Evolutionary conservation across 192 early-diverging fungal genomes (phyloP).

Genomic region (Podila minutissima): DNA sequence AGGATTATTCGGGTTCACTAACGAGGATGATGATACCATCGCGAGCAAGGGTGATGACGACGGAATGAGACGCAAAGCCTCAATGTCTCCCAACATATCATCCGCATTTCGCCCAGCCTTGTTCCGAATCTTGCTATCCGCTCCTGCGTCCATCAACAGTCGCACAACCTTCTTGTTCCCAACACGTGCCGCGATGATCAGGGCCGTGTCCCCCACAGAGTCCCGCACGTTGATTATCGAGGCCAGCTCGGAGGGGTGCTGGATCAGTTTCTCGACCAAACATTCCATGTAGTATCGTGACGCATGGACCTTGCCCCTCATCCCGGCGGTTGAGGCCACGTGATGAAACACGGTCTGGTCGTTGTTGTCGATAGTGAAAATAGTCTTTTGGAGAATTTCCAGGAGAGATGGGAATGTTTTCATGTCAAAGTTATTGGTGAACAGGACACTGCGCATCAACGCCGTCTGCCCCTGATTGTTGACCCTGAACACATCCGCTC

Average conservation of each 20-base stretch:
- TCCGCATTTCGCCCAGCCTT: conserved; percentile 70
- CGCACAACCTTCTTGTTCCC: conserved; percentile 69
- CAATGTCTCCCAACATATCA: conserved; percentile 62
- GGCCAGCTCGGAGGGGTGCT: conserved; percentile 80
- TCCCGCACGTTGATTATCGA: conserved; percentile 82
- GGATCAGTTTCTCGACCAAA: conserved; percentile 72
- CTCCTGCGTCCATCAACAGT: conserved; percentile 68
- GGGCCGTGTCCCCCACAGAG: conserved; percentile 80
- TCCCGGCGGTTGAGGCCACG: conserved; percentile 76
- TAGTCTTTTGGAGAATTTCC: conserved; percentile 77
- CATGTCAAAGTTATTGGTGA: conserved; percentile 88
- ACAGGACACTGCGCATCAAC: conserved; percentile 89
- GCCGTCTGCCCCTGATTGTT: conserved; percentile 93
- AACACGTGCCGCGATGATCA: conserved; percentile 71
- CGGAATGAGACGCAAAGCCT: conserved; percentile 5
- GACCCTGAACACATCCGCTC: conserved; percentile 73
- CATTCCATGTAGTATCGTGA: conserved; percentile 93
- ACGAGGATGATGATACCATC: not conserved
- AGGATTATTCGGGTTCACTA: too few relatives aligned
- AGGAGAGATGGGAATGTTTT: conserved; percentile 81
- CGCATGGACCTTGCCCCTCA: conserved; percentile 75
- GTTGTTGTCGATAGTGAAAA: conserved; percentile 79
- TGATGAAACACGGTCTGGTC: conserved; percentile 94
- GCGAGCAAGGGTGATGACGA: not conserved
- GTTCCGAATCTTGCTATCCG: conserved; percentile 73